phyloP scores from a whole-genome alignment of 108 stramenopile species.

The Cyclostephanos invisitatus region DNA sequence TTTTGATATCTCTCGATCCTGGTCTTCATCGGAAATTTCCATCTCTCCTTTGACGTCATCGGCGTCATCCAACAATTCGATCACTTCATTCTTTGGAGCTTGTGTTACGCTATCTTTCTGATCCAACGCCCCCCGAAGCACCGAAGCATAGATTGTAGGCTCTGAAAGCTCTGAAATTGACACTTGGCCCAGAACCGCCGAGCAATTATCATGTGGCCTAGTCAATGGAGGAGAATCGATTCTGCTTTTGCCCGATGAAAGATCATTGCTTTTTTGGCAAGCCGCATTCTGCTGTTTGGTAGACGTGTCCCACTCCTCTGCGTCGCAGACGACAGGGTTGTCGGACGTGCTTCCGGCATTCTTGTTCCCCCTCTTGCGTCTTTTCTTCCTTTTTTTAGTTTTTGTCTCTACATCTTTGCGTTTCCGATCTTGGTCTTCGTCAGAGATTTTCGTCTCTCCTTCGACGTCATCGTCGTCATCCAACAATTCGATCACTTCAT shows the following conservation, averaged over 20 bases:
- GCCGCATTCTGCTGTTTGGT: background rate
- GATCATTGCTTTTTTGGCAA: slow-evolving; percentile 6
- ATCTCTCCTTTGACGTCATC: slow-evolving; percentile 26
- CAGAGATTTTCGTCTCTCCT: slow-evolving; percentile 36
- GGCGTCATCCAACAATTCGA: background rate
- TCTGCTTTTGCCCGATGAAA: background rate
- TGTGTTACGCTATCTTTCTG: background rate
- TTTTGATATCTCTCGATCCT: background rate
- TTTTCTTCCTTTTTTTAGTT: slow-evolving; percentile 15
- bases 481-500: slow-evolving; percentile 6
- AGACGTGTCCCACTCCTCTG: slow-evolving; percentile 13
- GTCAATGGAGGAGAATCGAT: slow-evolving; percentile 17
- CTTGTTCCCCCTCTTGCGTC: slow-evolving; percentile 3
- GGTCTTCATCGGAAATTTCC: slow-evolving; percentile 45
- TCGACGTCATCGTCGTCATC: slow-evolving; percentile 1
- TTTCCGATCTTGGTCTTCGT: background rate
- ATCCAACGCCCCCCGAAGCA: slow-evolving; percentile 17
- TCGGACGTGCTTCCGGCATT: background rate
- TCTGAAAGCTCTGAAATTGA: slow-evolving; percentile 24
- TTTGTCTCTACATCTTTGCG: slow-evolving; percentile 6
- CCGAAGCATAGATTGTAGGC: slow-evolving; percentile 35
- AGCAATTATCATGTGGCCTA: background rate
- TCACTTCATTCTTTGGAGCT: slow-evolving; percentile 9
- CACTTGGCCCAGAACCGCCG: slow-evolving; percentile 14
- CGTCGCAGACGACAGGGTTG: slow-evolving; percentile 3